Percentiles rank a stretch among this genome's conserved stretches.
Conservation (phyloP, 139 green algal species). For the Tetradesmus lagerheimii region DNA sequence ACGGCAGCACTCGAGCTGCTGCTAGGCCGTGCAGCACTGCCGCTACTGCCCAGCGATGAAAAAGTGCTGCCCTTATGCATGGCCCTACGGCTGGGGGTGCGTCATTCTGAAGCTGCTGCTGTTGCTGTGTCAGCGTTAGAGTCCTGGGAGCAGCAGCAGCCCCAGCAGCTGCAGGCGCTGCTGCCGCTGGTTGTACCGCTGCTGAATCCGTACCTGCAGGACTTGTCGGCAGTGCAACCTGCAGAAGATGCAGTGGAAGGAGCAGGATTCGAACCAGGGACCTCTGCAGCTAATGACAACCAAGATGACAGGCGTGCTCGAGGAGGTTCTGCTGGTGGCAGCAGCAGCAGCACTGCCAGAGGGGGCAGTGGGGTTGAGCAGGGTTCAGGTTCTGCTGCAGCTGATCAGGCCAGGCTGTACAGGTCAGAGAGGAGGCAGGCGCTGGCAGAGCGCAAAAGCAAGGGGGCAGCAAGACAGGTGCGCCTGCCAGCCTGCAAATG, state of each 20-base stretch:
- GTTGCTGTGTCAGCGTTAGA: conserved; percentile 35
- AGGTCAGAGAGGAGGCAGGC: background rate
- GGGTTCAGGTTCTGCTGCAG: background rate
- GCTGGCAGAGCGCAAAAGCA: background rate
- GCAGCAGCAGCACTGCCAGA: background rate
- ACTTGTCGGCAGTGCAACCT: background rate
- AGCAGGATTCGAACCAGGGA: background rate
- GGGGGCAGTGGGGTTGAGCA: background rate
- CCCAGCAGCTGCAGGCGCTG: conserved; percentile 20
- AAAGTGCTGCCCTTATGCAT: background rate
- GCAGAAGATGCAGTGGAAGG: background rate
- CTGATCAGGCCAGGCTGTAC: conserved; percentile 7
- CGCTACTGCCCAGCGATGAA: background rate
- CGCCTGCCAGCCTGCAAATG: background rate
- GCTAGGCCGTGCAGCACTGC: background rate
- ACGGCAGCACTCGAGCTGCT: conserved; percentile 21
- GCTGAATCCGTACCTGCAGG: conserved; percentile 24
- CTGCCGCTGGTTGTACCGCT: background rate
- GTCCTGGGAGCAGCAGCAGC: conserved; percentile 34
- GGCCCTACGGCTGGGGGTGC: conserved; percentile 9
- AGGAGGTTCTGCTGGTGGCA: background rate
- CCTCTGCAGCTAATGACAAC: background rate
- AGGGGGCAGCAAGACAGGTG: background rate
- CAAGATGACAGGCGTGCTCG: background rate
- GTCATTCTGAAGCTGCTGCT: conserved; percentile 1